Percentiles rank a stretch among this genome's conserved stretches.
Evolutionary conservation across 176 grass and related monocot genomes (phyloP).

Genomic region (Guadua angustifolia): DNA sequence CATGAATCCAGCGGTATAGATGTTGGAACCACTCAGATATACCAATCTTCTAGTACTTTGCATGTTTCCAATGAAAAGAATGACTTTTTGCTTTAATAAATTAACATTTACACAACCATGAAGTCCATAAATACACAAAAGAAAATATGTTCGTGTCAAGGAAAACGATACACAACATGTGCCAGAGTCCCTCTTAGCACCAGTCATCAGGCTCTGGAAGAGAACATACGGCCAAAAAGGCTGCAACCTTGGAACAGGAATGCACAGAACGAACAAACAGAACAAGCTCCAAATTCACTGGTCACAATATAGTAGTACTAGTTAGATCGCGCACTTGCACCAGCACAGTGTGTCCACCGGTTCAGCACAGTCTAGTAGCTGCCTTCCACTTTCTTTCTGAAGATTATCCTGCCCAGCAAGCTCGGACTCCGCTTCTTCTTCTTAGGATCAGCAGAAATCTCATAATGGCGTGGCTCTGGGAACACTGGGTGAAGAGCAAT

Average conservation of each 20-base stretch:
- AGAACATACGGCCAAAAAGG: not conserved
- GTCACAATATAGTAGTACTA: not conserved
- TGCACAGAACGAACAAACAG: not conserved
- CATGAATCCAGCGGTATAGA: not conserved
- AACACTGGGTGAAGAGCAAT: conserved; percentile 1
- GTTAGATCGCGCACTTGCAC: not conserved
- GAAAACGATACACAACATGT: conserved; percentile 8
- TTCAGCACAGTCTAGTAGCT: not conserved
- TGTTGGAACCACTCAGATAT: not conserved
- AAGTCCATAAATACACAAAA: conserved; percentile 37
- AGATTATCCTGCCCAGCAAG: conserved; percentile 69
- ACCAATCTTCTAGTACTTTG: not conserved
- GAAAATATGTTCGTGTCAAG: conserved; percentile 31
- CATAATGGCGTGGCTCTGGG: not conserved
- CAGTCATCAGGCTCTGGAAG: conserved; percentile 4
- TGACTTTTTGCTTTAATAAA: not conserved
- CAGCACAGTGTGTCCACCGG: not conserved
- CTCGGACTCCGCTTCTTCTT: conserved; percentile 59
- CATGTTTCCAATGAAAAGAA: not conserved
- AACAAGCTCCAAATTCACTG: not conserved
- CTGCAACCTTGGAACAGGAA: not conserved
- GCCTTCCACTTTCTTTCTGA: conserved; percentile 55
- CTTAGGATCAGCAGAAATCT: conserved; percentile 14
- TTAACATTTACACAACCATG: conserved; percentile 21
- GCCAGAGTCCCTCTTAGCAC: not conserved